Evolutionary conservation across 2,329 filamentous ascomycete genomes (phyloP).

Genomic region (Septoria linicola): DNA sequence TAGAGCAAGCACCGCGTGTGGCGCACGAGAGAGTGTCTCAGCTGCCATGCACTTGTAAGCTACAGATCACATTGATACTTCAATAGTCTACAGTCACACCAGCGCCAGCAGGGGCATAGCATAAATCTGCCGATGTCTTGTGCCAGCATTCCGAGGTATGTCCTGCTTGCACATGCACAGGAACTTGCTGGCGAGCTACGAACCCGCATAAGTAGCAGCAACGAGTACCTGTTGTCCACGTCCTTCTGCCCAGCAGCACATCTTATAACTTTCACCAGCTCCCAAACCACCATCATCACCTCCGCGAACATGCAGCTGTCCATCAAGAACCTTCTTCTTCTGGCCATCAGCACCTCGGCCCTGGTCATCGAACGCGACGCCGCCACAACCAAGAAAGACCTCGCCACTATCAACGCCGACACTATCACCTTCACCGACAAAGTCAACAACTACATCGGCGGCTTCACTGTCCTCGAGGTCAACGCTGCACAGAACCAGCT

Average conservation of each 20-base stretch:
- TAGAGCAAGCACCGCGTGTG: not conserved
- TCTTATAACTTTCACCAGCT: not conserved
- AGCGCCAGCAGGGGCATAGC: not conserved
- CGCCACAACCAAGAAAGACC: constrained; percentile 10
- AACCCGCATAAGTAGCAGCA: not conserved
- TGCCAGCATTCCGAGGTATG: not conserved
- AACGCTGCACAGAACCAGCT: constrained; percentile 17
- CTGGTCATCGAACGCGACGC: constrained; percentile 16
- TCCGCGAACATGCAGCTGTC: constrained; percentile 13
- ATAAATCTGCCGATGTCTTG: not conserved
- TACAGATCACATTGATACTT: not conserved
- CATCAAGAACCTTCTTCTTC: constrained; percentile 20
- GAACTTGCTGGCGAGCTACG: not conserved
- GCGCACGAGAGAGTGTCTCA: not conserved
- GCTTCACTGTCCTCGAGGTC: constrained; percentile 17
- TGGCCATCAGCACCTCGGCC: constrained; percentile 15
- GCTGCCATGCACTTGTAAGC: not conserved
- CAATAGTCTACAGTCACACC: not conserved
- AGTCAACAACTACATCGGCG: constrained; percentile 23
- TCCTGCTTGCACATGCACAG: not conserved
- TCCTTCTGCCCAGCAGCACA: not conserved
- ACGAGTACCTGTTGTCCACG: too few relatives aligned
- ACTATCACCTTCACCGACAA: constrained; percentile 17
- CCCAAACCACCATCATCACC: not conserved
- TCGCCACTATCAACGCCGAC: constrained; percentile 22